Percentiles rank a stretch among this genome's conserved stretches.
Evolutionary conservation across 305 asterid species (phyloP).

Genomic region (Solanum hybrid): DNA sequence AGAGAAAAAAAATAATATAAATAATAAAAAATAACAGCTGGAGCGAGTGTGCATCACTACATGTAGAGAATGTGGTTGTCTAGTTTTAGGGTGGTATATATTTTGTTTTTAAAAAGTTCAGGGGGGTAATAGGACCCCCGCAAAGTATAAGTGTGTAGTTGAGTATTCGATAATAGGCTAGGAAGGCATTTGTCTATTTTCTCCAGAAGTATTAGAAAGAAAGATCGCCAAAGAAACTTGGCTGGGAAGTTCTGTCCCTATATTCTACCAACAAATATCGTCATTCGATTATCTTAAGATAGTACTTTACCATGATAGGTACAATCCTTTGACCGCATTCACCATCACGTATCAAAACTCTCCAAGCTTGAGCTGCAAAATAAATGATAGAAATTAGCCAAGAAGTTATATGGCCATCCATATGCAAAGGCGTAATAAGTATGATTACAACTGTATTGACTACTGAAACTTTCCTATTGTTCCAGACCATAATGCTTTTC

Average conservation of each 20-base stretch:
- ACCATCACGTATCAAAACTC: conserved; percentile 32
- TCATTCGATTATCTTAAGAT: neutral
- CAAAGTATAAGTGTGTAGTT: too few species aligned
- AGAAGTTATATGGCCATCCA: neutral
- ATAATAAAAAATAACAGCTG: too few species aligned
- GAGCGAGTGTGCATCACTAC: too few species aligned
- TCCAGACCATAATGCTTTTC: neutral
- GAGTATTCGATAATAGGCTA: too few species aligned
- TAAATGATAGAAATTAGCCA: neutral
- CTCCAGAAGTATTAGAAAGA: neutral
- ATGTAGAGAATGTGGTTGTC: too few species aligned
- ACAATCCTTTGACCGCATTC: conserved; percentile 52
- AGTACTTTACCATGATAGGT: conserved; percentile 53
- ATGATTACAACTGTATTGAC: neutral
- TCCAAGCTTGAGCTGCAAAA: conserved; percentile 19
- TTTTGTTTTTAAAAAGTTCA: too few species aligned
- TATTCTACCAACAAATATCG: neutral
- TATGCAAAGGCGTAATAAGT: neutral
- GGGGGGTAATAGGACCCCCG: too few species aligned
- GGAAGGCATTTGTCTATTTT: too few species aligned
- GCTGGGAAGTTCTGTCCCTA: neutral
- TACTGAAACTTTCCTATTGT: neutral
- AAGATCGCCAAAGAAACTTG: neutral
- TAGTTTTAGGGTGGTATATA: too few species aligned
- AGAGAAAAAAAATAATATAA: too few species aligned